phyloP scores from a whole-genome alignment of 768 basidiomycete species.

The Kwoniella pini region DNA sequence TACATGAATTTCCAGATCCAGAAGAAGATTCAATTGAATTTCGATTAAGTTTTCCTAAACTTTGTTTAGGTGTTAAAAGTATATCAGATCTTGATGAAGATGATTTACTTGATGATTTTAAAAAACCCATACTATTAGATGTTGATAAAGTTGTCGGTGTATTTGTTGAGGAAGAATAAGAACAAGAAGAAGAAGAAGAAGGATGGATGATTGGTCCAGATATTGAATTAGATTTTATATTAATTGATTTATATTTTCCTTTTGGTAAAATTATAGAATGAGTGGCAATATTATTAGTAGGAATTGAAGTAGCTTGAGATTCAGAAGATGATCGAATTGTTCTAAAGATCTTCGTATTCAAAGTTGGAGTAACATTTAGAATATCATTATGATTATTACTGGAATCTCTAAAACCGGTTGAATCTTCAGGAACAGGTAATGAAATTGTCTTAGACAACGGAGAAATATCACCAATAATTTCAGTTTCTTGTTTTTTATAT shows the following conservation, averaged over 20 bases:
- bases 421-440: constrained; percentile 10
- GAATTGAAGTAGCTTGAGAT: too few relatives aligned
- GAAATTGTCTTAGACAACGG: constrained; percentile 15
- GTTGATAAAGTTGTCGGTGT: background rate
- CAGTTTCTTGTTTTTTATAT: background rate
- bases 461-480: background rate
- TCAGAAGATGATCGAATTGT: constrained; percentile 5
- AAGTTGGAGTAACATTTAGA: constrained; percentile 13
- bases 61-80: constrained; percentile 6
- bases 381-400: constrained; percentile 7
- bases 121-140: background rate
- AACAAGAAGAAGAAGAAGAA: background rate
- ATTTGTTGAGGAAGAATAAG: background rate
- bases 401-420: background rate
- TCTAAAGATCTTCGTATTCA: background rate
- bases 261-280: too few relatives aligned
- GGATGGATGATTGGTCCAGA: too few relatives aligned
- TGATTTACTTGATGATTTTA: background rate
- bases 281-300: background rate
- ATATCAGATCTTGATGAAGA: constrained; percentile 11
- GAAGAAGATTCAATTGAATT: constrained; percentile 4
- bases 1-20: background rate
- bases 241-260: background rate
- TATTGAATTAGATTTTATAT: background rate
- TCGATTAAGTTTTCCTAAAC: background rate